These are phyloP conservation scores for Serendipita sp. DNA, from an alignment of 768 basidiomycete species.

Conservation along the genomic window DNA sequence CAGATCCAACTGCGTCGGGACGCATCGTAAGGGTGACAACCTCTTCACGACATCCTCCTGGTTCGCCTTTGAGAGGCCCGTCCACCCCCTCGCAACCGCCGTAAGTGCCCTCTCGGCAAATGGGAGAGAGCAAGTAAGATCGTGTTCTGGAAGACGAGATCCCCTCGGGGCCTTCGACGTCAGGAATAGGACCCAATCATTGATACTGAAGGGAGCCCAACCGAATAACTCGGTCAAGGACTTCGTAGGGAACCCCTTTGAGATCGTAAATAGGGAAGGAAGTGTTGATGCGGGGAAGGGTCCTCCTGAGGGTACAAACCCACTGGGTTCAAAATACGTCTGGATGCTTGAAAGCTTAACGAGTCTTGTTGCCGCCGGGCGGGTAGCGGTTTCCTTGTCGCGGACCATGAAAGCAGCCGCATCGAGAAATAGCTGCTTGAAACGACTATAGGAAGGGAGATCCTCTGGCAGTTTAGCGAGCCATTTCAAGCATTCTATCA, in stretches of 20 bases:
- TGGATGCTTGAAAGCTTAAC: slow-evolving; percentile 54
- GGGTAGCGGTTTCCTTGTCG: slow-evolving; percentile 20
- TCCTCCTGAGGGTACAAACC: slow-evolving; percentile 50
- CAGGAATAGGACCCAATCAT: slow-evolving; percentile 63
- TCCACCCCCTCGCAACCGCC: slow-evolving; percentile 58
- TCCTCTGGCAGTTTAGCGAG: slow-evolving; percentile 40
- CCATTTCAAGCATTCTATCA: slow-evolving; percentile 77
- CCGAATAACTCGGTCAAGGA: slow-evolving; percentile 42
- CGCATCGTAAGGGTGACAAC: slow-evolving; percentile 38
- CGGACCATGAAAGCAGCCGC: slow-evolving; percentile 41
- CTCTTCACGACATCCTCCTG: slow-evolving; percentile 35
- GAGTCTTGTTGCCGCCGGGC: slow-evolving; percentile 29
- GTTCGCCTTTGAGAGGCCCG: slow-evolving; percentile 33
- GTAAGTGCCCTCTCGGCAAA: slow-evolving; percentile 74
- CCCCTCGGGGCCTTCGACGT: slow-evolving; percentile 28
- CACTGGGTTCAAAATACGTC: slow-evolving; percentile 51
- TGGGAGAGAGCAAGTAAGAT: slow-evolving; percentile 44
- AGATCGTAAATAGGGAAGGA: slow-evolving; percentile 37
- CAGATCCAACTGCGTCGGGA: slow-evolving; percentile 63
- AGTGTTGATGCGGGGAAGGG: slow-evolving; percentile 64
- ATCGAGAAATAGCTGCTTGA: slow-evolving; percentile 46
- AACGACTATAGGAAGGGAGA: slow-evolving; percentile 22
- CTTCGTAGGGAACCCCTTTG: slow-evolving; percentile 39
- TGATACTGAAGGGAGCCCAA: slow-evolving; percentile 62
- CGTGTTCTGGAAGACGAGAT: slow-evolving; percentile 32